These are phyloP conservation scores for Paraleonurus japonicus DNA, from an alignment of 257 asterid species.

Conservation along the genomic window DNA sequence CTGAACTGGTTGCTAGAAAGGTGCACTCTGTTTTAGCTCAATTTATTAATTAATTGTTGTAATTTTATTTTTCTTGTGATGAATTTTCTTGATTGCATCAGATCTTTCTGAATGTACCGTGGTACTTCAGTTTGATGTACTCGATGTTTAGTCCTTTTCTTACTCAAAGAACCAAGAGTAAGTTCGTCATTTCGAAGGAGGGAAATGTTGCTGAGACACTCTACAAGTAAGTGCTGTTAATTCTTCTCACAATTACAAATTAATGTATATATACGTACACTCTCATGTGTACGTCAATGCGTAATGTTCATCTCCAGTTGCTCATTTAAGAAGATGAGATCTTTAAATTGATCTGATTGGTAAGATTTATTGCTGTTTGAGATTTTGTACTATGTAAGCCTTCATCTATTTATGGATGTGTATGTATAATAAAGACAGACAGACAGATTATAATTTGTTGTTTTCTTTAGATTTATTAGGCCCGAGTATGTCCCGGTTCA, in stretches of 20 bases:
- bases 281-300: neutral
- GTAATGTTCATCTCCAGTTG: conserved; percentile 12
- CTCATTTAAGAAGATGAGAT: conserved; percentile 13
- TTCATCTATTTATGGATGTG: conserved; percentile 11
- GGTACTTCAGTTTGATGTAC: conserved; percentile 91
- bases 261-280: neutral
- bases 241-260: neutral
- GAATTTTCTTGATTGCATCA: conserved; percentile 17
- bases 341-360: conserved; percentile 20
- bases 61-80: neutral
- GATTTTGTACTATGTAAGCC: conserved; percentile 17
- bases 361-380: conserved; percentile 28
- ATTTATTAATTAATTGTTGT: neutral
- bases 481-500: conserved; percentile 81
- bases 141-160: conserved; percentile 93
- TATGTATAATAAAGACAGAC: neutral
- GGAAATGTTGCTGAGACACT: conserved; percentile 82
- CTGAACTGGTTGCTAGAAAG: conserved; percentile 95
- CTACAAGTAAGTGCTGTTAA: conserved; percentile 53
- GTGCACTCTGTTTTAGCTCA: conserved; percentile 36
- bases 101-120: conserved; percentile 88
- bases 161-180: conserved; percentile 93
- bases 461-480: conserved; percentile 55
- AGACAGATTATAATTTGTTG: neutral
- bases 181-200: conserved; percentile 90